Evolutionary conservation across 1,139 yeast genomes (phyloP), one percentile per base, ranked within the genome.

Genomic region (Yamadazyma triangularis): DNA sequence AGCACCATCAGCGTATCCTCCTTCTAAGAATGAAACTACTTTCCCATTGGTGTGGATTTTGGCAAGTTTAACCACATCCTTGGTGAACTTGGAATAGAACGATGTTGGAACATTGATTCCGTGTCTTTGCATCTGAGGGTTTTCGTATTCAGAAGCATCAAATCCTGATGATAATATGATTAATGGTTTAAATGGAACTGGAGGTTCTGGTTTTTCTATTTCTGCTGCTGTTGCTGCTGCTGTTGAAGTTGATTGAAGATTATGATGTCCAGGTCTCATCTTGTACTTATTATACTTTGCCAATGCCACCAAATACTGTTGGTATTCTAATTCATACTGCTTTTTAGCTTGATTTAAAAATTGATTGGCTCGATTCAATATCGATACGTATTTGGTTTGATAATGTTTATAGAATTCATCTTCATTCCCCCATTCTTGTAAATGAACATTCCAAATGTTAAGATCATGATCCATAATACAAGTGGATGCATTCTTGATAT

Each of bases 1-100:
- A 0, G 95, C 95, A 2, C 85, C 85, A 47, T 86, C 91, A 1
- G 93, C 80, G 50, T 86, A 86, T 0, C 95, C 95, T 13, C 95
- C 95, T 56, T 86, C 95, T 41, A 86, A 59, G 25, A 86, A 58
- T 3, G 95, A 83, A 1, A 85, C 47, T 0, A 85, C 63, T 42
- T 77, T 78, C 8, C 89, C 85, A 14, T 68, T 58, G 6, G 20
- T 18, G 45, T 75, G 84, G 34, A 74, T 66, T 35, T 65, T 63
- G 8, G 93, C 85, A 28, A 86, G 59, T 37, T 70, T 71, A 10
- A 79, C 77, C 2, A 83, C 79, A 50, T 85, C 95, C 27, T 70
- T 69, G 3, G 95, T 81, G 47, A 86, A 85, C 24, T 70, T 70
- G 15, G 85, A 71, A 52, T 81, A 86, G 52, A 86, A 86, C 16